Evolutionary conservation across 140 eudicot species (phyloP).

Genomic region (Erigeron philadelphicus): DNA sequence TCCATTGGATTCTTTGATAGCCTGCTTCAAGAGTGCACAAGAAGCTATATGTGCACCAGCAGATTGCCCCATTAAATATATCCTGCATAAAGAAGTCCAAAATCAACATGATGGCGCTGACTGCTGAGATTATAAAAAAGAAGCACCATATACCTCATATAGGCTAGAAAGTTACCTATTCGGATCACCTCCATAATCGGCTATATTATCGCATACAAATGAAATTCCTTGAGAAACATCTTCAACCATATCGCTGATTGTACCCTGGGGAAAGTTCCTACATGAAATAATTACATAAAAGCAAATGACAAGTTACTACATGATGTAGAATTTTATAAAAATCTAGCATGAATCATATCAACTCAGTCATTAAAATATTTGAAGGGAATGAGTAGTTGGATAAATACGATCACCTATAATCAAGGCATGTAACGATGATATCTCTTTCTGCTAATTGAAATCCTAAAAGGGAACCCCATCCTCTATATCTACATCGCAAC

Average conservation of each 20-base stretch:
- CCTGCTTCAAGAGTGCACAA: slow-evolving; percentile 83
- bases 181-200: slow-evolving; percentile 78
- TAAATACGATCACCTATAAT: slow-evolving; percentile 57
- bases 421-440: slow-evolving; percentile 82
- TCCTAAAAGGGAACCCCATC: slow-evolving; percentile 93
- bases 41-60: slow-evolving; percentile 97
- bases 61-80: slow-evolving; percentile 89
- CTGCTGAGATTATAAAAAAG: neutral
- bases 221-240: slow-evolving; percentile 86
- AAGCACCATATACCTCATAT: slow-evolving; percentile 1
- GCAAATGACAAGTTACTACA: neutral
- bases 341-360: neutral
- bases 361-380: neutral
- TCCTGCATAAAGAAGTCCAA: slow-evolving; percentile 39
- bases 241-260: slow-evolving; percentile 81
- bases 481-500: slow-evolving; percentile 62
- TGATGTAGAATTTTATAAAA: neutral
- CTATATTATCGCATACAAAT: slow-evolving; percentile 58
- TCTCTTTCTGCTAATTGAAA: slow-evolving; percentile 78
- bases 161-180: slow-evolving; percentile 45
- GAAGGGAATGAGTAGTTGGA: neutral
- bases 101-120: slow-evolving; percentile 17
- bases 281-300: slow-evolving; percentile 12
- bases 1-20: slow-evolving; percentile 61
- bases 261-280: slow-evolving; percentile 98